Evolutionary conservation across 2,329 filamentous ascomycete species (phyloP).

Genomic region (Ophiocordyceps robertsii): DNA sequence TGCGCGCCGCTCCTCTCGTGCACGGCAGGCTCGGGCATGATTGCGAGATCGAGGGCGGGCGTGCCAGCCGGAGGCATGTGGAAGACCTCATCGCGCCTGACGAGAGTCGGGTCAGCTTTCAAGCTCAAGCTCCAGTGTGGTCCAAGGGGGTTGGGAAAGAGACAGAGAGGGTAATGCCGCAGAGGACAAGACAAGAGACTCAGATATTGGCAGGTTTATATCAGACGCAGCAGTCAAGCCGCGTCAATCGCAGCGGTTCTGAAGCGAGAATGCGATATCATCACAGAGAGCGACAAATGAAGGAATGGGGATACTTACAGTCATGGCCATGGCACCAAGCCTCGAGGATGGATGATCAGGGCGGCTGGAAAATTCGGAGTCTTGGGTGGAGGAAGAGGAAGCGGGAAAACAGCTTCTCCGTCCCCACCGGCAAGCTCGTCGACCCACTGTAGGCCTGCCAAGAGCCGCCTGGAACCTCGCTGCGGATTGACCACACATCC

Average conservation of each 20-base stretch:
- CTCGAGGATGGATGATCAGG: neutral
- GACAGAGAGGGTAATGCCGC: neutral
- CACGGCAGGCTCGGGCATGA: neutral
- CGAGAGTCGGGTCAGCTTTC: neutral
- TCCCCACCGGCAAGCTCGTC: neutral
- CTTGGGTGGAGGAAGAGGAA: neutral
- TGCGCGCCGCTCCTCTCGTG: neutral
- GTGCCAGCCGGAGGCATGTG: conserved; percentile 22
- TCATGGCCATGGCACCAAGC: conserved; percentile 16
- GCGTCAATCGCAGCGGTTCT: conserved; percentile 39
- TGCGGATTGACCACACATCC: neutral
- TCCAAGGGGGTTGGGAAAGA: too few species aligned
- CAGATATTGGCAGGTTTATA: conserved; percentile 27
- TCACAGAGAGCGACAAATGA: conserved; percentile 15
- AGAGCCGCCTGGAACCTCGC: neutral
- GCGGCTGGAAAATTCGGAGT: neutral
- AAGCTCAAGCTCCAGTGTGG: neutral
- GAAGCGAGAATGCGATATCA: conserved; percentile 30
- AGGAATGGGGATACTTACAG: conserved; percentile 17
- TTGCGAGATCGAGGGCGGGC: conserved; percentile 10
- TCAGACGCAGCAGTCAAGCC: conserved; percentile 26
- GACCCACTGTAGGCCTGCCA: neutral
- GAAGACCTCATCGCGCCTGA: conserved; percentile 22
- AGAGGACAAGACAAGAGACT: conserved; percentile 8
- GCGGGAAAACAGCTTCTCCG: too few species aligned